Evolutionary conservation across 2,329 filamentous ascomycete species (phyloP).

Genomic region (Aspergillus luchuensis): DNA sequence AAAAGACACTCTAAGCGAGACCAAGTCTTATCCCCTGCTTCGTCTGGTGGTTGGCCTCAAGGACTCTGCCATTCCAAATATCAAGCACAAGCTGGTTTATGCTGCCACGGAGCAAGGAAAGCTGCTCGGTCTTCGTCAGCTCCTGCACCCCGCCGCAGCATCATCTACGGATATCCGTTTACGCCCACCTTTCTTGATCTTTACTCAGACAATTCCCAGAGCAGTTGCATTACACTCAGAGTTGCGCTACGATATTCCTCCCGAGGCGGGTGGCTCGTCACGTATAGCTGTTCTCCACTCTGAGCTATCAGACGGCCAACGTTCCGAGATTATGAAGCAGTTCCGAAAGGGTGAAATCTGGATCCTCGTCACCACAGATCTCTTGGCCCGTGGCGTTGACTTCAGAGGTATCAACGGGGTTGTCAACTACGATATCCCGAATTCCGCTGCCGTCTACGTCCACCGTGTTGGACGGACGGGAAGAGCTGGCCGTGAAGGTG

Average conservation of each 20-base stretch:
- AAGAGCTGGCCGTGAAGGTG: conserved; percentile 81
- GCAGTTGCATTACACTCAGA: conserved; percentile 86
- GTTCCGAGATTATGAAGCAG: conserved; percentile 79
- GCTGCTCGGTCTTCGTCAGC: conserved; percentile 83
- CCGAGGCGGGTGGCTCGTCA: conserved; percentile 78
- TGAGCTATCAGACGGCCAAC: conserved; percentile 72
- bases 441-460: conserved; percentile 85
- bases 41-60: conserved; percentile 94
- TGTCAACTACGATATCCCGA: conserved; percentile 95
- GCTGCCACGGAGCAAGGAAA: conserved; percentile 93
- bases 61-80: conserved; percentile 90
- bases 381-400: conserved; percentile 88
- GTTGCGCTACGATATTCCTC: conserved; percentile 89
- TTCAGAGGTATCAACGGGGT: conserved; percentile 95
- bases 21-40: conserved; percentile 57
- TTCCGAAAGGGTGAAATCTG: conserved; percentile 93
- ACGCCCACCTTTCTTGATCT: conserved; percentile 88
- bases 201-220: conserved; percentile 92
- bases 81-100: conserved; percentile 85
- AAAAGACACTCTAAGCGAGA: conserved; percentile 31
- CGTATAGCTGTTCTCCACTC: conserved; percentile 91
- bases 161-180: conserved; percentile 54
- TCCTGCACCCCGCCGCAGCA: conserved; percentile 73
- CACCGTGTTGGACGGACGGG: conserved; percentile 92
- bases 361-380: conserved; percentile 94